phyloP scores from a whole-genome alignment of 148 eudicot genomes.

The Vaccinium corymbosum region DNA sequence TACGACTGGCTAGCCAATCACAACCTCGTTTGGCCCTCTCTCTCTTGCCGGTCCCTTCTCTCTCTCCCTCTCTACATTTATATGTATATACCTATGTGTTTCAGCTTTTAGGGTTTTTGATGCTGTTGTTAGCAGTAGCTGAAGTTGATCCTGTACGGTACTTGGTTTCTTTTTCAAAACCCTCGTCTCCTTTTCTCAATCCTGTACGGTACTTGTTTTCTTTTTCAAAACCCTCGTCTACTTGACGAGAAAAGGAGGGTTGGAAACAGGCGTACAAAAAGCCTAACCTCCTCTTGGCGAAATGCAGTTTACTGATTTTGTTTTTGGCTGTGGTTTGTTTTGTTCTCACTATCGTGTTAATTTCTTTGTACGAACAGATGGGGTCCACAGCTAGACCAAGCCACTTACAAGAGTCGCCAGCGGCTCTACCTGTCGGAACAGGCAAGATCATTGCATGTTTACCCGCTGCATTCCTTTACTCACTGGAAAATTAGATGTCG shows the following conservation, averaged over 20 bases:
- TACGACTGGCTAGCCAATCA: slow-evolving; percentile 51
- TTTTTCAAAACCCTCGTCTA: slow-evolving; percentile 9
- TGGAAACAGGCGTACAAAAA: not conserved
- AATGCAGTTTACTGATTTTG: not conserved
- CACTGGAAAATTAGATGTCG: not conserved
- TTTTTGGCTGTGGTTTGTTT: not conserved
- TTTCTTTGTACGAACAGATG: slow-evolving; percentile 45
- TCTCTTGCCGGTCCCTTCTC: slow-evolving; percentile 57
- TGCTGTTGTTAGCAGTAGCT: not conserved
- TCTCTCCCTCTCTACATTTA: not conserved
- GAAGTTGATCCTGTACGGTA: not conserved
- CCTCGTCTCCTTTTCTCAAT: not conserved
- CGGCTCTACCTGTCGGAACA: slow-evolving; percentile 93
- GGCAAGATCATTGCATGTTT: slow-evolving; percentile 32
- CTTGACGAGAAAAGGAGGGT: slow-evolving; percentile 7
- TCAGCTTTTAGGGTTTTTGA: slow-evolving; percentile 27
- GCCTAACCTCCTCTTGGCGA: not conserved
- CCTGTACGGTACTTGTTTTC: not conserved
- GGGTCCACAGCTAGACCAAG: slow-evolving; percentile 88
- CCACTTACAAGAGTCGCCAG: slow-evolving; percentile 65
- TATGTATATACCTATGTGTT: not conserved
- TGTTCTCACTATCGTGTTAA: slow-evolving; percentile 20
- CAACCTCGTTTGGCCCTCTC: slow-evolving; percentile 69
- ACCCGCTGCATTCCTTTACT: not conserved
- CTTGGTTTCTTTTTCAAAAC: slow-evolving; percentile 3